Conservation (phyloP, 768 basidiomycete species). For the Mycena venus region DNA sequence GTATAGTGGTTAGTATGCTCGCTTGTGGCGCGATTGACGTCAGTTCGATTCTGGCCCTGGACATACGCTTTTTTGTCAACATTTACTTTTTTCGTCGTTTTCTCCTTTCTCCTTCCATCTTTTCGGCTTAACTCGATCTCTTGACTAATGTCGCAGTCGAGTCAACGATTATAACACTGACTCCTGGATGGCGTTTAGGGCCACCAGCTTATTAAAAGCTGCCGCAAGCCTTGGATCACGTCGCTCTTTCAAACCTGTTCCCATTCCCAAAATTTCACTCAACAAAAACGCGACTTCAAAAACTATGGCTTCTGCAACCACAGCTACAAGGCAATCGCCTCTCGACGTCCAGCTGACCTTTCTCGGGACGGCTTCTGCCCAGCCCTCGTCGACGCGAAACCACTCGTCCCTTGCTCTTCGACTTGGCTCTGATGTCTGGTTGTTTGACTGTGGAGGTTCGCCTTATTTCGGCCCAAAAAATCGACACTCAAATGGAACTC, state of each 20-base stretch:
- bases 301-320: not conserved
- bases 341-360: conserved; percentile 73
- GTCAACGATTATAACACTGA: not conserved
- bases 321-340: conserved; percentile 16
- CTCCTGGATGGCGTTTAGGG: conserved; percentile 9
- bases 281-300: not conserved
- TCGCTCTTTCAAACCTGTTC: not conserved
- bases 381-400: conserved; percentile 83
- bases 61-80: conserved; percentile 24
- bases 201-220: conserved; percentile 13
- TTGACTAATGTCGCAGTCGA: not conserved
- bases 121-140: not conserved
- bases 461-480: not conserved
- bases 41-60: conserved; percentile 37
- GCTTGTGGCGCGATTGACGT: conserved; percentile 33
- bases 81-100: not conserved
- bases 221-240: not conserved
- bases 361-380: conserved; percentile 86
- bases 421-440: conserved; percentile 79
- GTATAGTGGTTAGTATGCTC: conserved; percentile 39
- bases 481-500: not conserved
- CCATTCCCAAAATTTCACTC: not conserved
- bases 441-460: conserved; percentile 80
- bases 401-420: conserved; percentile 82
- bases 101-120: not conserved